Conservation (phyloP, 2,329 filamentous ascomycete genomes). For the Coniochaeta sp. region DNA sequence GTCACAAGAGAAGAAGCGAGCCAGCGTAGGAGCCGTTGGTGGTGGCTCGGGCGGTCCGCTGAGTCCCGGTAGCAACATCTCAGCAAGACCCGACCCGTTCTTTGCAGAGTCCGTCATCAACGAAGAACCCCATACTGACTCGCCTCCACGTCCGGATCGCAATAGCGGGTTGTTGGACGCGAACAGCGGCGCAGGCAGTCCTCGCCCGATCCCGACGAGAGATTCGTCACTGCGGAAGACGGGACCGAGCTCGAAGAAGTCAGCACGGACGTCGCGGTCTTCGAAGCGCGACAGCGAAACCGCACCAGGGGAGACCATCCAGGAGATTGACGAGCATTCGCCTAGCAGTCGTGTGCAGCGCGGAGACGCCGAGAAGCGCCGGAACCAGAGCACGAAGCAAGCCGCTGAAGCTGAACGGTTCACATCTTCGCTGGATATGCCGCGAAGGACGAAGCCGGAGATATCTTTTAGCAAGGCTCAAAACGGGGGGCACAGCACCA, state of each 20-base stretch:
- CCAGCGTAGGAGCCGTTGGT: conserved; percentile 31
- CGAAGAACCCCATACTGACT: conserved; percentile 41
- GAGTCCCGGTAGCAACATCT: conserved; percentile 16
- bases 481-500: conserved; percentile 7
- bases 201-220: conserved; percentile 53
- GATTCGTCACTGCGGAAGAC: conserved; percentile 62
- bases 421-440: conserved; percentile 11
- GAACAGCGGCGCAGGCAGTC: conserved; percentile 22
- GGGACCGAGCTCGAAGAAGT: conserved; percentile 42
- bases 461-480: conserved; percentile 8
- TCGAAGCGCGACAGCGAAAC: conserved; percentile 39
- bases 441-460: conserved; percentile 6
- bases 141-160: conserved; percentile 11
- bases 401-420: conserved; percentile 10
- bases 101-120: conserved; percentile 46
- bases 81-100: conserved; percentile 36
- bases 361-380: conserved; percentile 7
- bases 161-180: conserved; percentile 20
- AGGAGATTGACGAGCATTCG: conserved; percentile 15
- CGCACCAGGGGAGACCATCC: conserved; percentile 28
- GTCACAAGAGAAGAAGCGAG: conserved; percentile 53
- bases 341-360: conserved; percentile 7
- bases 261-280: conserved; percentile 37
- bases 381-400: conserved; percentile 7
- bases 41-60: conserved; percentile 29